Conservation (phyloP, 1,284 basidiomycete genomes). For the Tylopilus sp. region DNA sequence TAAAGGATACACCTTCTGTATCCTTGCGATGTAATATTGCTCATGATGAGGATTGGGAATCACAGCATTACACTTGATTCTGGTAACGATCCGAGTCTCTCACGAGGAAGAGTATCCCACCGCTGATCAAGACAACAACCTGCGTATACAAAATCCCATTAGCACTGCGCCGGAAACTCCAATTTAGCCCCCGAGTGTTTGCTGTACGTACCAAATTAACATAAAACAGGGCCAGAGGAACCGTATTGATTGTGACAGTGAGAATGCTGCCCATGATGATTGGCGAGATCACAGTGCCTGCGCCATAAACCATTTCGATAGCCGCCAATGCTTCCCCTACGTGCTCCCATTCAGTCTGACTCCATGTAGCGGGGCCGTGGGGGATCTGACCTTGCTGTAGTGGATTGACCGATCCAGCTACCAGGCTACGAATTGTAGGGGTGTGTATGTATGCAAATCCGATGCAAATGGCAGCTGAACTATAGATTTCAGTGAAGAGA, state of each 20-base stretch:
- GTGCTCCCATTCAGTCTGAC: neutral
- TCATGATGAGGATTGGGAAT: neutral
- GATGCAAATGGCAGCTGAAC: conserved; percentile 26
- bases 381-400: conserved; percentile 41
- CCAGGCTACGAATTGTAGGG: conserved; percentile 42
- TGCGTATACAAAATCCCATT: conserved; percentile 4
- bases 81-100: conserved; percentile 23
- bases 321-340: conserved; percentile 46
- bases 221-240: conserved; percentile 34
- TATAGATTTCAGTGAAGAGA: conserved; percentile 1
- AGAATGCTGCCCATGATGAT: conserved; percentile 38
- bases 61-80: neutral
- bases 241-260: conserved; percentile 26
- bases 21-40: neutral
- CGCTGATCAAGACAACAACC: conserved; percentile 15
- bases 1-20: too few relatives aligned
- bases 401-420: conserved; percentile 44
- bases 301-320: conserved; percentile 43
- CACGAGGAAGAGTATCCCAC: conserved; percentile 19
- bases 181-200: neutral
- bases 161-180: neutral
- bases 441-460: conserved; percentile 30
- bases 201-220: conserved; percentile 28
- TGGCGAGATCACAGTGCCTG: conserved; percentile 38
- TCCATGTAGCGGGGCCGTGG: neutral